Evolutionary conservation across 139 green algal genomes (phyloP).

Genomic region (Raphidocelis subcapitata): DNA sequence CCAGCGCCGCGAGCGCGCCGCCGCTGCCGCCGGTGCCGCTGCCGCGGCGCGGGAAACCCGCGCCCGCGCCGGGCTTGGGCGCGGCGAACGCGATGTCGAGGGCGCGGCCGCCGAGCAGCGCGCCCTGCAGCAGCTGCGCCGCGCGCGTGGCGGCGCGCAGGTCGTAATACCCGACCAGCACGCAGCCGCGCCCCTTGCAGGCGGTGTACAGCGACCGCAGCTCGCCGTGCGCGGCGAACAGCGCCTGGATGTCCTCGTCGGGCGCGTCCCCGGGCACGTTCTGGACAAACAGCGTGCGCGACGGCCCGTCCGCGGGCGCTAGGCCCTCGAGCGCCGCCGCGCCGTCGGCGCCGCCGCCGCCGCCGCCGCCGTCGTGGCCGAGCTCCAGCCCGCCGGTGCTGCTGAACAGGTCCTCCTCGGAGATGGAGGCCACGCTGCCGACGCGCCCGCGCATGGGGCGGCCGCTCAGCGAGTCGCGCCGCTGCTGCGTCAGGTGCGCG

Average conservation of each 20-base stretch:
- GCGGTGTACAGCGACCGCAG: constrained; percentile 83
- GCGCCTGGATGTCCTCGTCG: constrained; percentile 58
- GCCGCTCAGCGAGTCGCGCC: background rate
- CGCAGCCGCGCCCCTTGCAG: constrained; percentile 73
- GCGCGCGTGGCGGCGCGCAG: constrained; percentile 74
- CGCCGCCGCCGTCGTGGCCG: background rate
- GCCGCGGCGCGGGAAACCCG: too few relatives aligned
- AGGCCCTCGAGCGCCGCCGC: constrained; percentile 3
- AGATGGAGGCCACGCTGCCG: constrained; percentile 9
- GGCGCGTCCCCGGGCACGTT: constrained; percentile 51
- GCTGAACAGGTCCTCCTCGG: constrained; percentile 51
- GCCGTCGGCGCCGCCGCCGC: background rate
- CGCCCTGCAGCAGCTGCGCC: constrained; percentile 60
- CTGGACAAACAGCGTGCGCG: constrained; percentile 79
- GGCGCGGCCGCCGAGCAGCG: constrained; percentile 29
- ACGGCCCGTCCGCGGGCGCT: constrained; percentile 40
- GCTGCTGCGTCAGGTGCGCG: too few relatives aligned
- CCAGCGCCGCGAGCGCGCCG: too few relatives aligned
- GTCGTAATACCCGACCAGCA: constrained; percentile 94
- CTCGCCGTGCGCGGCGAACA: constrained; percentile 66
- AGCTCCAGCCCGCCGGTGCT: constrained; percentile 37
- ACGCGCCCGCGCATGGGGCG: constrained; percentile 4
- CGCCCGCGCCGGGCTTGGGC: constrained; percentile 28
- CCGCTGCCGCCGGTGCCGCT: too few relatives aligned
- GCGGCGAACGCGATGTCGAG: constrained; percentile 78